phyloP scores from a whole-genome alignment of 352 stramenopile species.

The Phytophthora constricta region DNA sequence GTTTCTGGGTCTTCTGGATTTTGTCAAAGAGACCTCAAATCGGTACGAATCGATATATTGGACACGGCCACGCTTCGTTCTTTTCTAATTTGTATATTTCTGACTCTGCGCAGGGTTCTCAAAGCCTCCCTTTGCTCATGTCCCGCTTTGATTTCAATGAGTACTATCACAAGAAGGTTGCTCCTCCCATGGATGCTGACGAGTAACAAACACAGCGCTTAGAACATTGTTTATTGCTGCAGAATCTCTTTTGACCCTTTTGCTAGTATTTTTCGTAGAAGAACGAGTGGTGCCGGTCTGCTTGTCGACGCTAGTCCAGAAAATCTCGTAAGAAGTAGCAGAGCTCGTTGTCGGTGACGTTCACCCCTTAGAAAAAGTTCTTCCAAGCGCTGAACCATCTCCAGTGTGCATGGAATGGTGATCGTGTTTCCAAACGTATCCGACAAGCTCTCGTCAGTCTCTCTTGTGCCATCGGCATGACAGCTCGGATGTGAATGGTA shows the following conservation, averaged over 20 bases:
- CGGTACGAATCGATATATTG: conserved; percentile 45
- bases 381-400: conserved; percentile 56
- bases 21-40: conserved; percentile 64
- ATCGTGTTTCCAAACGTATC: conserved; percentile 66
- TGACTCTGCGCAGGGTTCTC: conserved; percentile 45
- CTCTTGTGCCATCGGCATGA: not conserved
- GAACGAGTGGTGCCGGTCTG: not conserved
- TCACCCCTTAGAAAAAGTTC: conserved; percentile 56
- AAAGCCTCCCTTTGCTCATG: conserved; percentile 86
- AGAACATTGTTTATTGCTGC: conserved; percentile 8
- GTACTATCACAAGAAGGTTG: conserved; percentile 78
- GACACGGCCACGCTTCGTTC: not conserved
- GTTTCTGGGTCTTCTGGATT: conserved; percentile 73
- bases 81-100: not conserved
- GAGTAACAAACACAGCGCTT: conserved; percentile 42
- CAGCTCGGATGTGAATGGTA: not conserved
- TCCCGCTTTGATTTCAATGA: conserved; percentile 94
- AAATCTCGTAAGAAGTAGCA: conserved; percentile 81
- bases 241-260: not conserved
- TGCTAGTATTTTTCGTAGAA: conserved; percentile 6
- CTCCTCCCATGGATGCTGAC: conserved; percentile 47
- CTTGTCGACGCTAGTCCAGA: conserved; percentile 41
- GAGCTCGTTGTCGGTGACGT: conserved; percentile 56
- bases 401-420: conserved; percentile 49
- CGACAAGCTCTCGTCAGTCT: not conserved